Evolutionary conservation across 2,329 filamentous ascomycete species (phyloP), one percentile per base, ranked within the genome.

Genomic region (Aureobasidium leucospermi): DNA sequence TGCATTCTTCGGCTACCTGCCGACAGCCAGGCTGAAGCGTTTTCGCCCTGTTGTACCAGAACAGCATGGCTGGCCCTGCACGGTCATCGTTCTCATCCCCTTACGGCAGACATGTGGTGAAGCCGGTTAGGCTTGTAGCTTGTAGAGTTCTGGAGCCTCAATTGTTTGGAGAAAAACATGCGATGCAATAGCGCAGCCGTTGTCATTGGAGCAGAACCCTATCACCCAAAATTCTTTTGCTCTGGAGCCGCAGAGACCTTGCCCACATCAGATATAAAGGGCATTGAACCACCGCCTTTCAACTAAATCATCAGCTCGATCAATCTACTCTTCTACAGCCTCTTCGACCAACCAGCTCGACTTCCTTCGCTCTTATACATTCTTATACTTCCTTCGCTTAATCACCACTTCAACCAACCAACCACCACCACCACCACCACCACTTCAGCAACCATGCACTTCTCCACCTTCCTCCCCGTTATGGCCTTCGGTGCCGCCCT

Each of bases 381-480:
- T 56, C 39, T 45, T 45, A 56, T 56, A 56, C 52, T 36, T 56
- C 52, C 39, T n/a, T 45, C 52, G 39, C 52, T 47, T 45, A 15
- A 56, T n/a, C 10, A 43, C 52, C 41, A 48, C 55, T 41, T 41
- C 49, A 63, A 9, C 52, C 23, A 55, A 38, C 13, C n/a, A 42
- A 43, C 51, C 36, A 41, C 16, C n/a, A 29, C 39, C 29, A 43
- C 51, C 36, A 41, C 16, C n/a, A 29, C 39, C 29, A 34, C 46
- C 13, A 41, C 45, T 32, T 49, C 49, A 63, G 19, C 53, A 39
- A 47, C 42, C 38, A 67, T 68, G 67, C 65, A 65, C 39, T 63
- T 63, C 60, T 60, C 61, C 31, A 63, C 66, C 28, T 47, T 68
- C 55, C 60, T 69, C 8, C 65, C 67, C 10, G 63, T 69, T 47